Conservation (phyloP, 1,284 basidiomycete genomes). For the Puccinia coronata region DNA sequence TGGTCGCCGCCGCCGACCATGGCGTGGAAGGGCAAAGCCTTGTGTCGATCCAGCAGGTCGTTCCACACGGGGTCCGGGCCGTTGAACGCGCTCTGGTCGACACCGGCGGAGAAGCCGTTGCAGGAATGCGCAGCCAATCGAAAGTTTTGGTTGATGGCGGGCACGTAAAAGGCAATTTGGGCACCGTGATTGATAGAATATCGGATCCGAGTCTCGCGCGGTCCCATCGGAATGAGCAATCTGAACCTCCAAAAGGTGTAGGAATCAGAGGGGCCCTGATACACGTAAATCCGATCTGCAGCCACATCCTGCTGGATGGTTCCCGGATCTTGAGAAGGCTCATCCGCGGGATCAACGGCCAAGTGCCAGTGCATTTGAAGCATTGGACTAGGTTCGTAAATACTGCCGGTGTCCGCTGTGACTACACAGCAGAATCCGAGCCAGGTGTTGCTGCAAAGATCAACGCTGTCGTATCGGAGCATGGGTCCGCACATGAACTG, state of each 20-base stretch:
- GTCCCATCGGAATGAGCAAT: slow-evolving; percentile 75
- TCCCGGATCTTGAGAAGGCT: slow-evolving; percentile 19
- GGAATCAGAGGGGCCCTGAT: slow-evolving; percentile 67
- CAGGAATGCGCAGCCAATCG: slow-evolving; percentile 82
- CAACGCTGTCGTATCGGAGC: slow-evolving; percentile 85
- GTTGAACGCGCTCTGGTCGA: slow-evolving; percentile 66
- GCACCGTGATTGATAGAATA: slow-evolving; percentile 70
- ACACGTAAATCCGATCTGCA: slow-evolving; percentile 78
- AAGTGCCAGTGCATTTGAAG: slow-evolving; percentile 49
- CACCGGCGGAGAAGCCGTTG: slow-evolving; percentile 64
- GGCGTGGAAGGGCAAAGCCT: slow-evolving; percentile 77
- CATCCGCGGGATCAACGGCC: slow-evolving; percentile 51
- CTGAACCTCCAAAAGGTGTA: slow-evolving; percentile 84
- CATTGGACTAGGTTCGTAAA: slow-evolving; percentile 57
- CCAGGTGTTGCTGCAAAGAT: slow-evolving; percentile 77
- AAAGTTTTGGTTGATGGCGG: slow-evolving; percentile 80
- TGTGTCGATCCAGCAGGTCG: slow-evolving; percentile 80
- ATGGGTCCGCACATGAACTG: slow-evolving; percentile 69
- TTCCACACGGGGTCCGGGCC: slow-evolving; percentile 72
- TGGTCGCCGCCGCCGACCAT: slow-evolving; percentile 70
- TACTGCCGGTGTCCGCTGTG: slow-evolving; percentile 62
- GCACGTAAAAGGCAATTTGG: slow-evolving; percentile 78
- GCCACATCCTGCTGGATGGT: slow-evolving; percentile 22
- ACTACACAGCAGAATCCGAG: slow-evolving; percentile 58
- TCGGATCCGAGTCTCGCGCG: slow-evolving; percentile 73